These are phyloP conservation scores for Truncatella angustata DNA, from an alignment of 2,329 filamentous ascomycete species.

Conservation along the genomic window DNA sequence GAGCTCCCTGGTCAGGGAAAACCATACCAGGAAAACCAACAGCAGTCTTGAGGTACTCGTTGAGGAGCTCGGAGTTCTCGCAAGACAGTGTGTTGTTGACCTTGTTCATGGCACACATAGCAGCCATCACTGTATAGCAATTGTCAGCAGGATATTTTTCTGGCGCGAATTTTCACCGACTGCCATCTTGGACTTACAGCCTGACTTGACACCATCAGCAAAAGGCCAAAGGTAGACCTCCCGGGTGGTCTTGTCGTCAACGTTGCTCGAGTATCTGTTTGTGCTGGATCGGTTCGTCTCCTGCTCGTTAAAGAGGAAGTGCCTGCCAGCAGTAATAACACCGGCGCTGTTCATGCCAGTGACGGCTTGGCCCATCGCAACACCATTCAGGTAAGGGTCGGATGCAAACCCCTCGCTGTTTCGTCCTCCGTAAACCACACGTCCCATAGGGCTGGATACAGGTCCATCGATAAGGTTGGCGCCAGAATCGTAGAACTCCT, in stretches of 20 bases:
- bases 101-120: slow-evolving; percentile 25
- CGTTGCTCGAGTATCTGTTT: slow-evolving; percentile 12
- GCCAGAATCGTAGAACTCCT: slow-evolving; percentile 15
- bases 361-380: background rate
- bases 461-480: slow-evolving; percentile 15
- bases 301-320: slow-evolving; percentile 14
- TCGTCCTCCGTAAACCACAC: background rate
- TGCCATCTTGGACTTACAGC: too few relatives aligned
- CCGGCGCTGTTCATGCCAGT: slow-evolving; percentile 3
- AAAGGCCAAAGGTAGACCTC: slow-evolving; percentile 25
- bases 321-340: background rate
- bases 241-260: slow-evolving; percentile 22
- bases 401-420: background rate
- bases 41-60: slow-evolving; percentile 23
- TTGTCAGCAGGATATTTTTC: too few relatives aligned
- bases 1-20: background rate
- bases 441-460: slow-evolving; percentile 10
- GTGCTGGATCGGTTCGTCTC: slow-evolving; percentile 13
- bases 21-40: slow-evolving; percentile 23
- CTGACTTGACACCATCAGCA: slow-evolving; percentile 17
- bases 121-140: too few relatives aligned
- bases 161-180: too few relatives aligned
- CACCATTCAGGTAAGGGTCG: slow-evolving; percentile 7
- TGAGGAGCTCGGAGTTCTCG: slow-evolving; percentile 22
- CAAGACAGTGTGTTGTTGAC: slow-evolving; percentile 22